phyloP scores from a whole-genome alignment of 169 alveolate genomes.

The Plasmodium coatneyi region DNA sequence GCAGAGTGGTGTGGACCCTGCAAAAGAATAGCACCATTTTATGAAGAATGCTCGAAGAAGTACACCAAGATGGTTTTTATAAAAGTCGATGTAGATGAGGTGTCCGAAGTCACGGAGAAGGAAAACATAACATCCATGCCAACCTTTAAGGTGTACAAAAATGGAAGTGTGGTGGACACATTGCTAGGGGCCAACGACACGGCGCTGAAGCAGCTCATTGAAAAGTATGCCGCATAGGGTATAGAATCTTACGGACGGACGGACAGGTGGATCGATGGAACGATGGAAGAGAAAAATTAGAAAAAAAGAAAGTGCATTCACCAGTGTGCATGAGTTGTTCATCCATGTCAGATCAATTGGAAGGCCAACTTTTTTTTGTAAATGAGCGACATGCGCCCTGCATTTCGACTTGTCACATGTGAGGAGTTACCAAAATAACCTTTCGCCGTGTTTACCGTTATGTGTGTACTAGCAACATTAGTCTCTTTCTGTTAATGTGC shows the following conservation, averaged over 20 bases:
- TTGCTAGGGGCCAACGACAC: conserved; percentile 83
- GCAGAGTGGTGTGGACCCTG: conserved; percentile 97
- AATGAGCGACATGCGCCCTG: not conserved
- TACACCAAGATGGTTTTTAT: conserved; percentile 77
- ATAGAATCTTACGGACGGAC: not conserved
- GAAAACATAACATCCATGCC: conserved; percentile 85
- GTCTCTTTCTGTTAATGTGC: not conserved
- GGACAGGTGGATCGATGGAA: not conserved
- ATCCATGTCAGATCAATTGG: not conserved
- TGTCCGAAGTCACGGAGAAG: conserved; percentile 81
- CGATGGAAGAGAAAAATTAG: not conserved
- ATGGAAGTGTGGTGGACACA: conserved; percentile 81
- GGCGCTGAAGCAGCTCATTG: conserved; percentile 75
- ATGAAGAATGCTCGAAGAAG: conserved; percentile 81
- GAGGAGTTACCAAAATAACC: not conserved
- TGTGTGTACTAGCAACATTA: not conserved
- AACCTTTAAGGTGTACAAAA: conserved; percentile 84
- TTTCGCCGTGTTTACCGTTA: not conserved
- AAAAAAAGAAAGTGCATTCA: not conserved
- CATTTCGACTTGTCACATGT: not conserved
- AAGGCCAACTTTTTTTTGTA: not conserved
- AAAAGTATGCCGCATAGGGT: conserved; percentile 55
- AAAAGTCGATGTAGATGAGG: conserved; percentile 83
- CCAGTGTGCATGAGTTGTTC: not conserved
- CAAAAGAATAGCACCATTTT: conserved; percentile 90